Conservation (phyloP, 2,329 filamentous ascomycete species). For the Penicillium brevicompactum region DNA sequence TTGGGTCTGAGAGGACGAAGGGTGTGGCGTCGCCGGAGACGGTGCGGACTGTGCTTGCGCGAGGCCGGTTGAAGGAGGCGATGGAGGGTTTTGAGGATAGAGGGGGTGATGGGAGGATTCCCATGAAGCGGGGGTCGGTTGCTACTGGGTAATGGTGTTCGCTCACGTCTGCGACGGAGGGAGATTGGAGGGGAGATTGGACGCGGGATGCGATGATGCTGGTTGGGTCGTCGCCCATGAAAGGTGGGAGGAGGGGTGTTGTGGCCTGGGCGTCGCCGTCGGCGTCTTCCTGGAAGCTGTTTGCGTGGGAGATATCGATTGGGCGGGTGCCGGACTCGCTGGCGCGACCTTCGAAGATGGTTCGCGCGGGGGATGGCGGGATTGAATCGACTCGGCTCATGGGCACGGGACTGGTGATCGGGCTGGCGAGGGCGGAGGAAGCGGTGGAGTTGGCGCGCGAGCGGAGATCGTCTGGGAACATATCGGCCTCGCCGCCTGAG, state of each 20-base stretch:
- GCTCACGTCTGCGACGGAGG: conserved; percentile 68
- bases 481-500: conserved; percentile 37
- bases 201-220: conserved; percentile 57
- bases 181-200: conserved; percentile 84
- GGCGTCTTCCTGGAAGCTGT: conserved; percentile 48
- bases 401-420: conserved; percentile 35
- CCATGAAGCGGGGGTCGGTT: conserved; percentile 51
- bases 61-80: conserved; percentile 67
- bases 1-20: conserved; percentile 64
- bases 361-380: conserved; percentile 64
- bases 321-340: conserved; percentile 53
- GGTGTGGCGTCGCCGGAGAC: conserved; percentile 54
- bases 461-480: conserved; percentile 35
- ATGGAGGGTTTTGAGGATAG: conserved; percentile 76
- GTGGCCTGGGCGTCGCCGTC: conserved; percentile 68
- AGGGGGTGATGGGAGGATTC: conserved; percentile 65
- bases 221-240: conserved; percentile 64
- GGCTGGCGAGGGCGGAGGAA: conserved; percentile 43
- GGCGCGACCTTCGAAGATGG: conserved; percentile 60
- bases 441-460: conserved; percentile 45
- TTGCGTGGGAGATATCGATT: conserved; percentile 58
- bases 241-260: conserved; percentile 82
- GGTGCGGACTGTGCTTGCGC: conserved; percentile 46
- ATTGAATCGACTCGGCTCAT: conserved; percentile 53
- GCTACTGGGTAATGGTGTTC: conserved; percentile 47